Conservation (phyloP, 345 rosid species). For the Eutrema yunnanense region DNA sequence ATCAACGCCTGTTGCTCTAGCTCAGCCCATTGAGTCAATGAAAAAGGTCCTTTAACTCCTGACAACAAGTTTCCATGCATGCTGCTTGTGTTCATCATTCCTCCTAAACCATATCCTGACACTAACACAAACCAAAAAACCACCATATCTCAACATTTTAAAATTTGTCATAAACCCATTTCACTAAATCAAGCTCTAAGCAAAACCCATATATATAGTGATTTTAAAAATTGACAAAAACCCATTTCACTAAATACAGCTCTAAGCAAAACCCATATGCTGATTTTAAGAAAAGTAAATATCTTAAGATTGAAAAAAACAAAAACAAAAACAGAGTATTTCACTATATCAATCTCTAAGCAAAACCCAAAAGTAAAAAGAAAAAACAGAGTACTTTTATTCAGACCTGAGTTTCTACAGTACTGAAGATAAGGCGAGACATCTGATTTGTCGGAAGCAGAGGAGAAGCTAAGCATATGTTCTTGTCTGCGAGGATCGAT, state of each 20-base stretch:
- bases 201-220: background rate
- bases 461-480: constrained; percentile 55
- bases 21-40: constrained; percentile 85
- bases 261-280: background rate
- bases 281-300: background rate
- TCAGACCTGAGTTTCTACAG: constrained; percentile 43
- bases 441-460: constrained; percentile 42
- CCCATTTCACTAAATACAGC: background rate
- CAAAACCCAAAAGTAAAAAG: background rate
- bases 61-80: constrained; percentile 45
- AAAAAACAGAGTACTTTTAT: background rate
- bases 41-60: constrained; percentile 56
- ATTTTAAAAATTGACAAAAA: background rate
- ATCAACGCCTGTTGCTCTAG: constrained; percentile 93
- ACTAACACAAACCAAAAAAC: background rate
- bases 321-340: background rate
- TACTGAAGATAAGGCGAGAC: constrained; percentile 33
- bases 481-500: constrained; percentile 34
- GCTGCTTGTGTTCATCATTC: constrained; percentile 40
- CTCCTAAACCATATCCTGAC: constrained; percentile 44
- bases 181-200: background rate
- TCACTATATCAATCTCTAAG: background rate
- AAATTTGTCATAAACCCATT: background rate
- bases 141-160: background rate
- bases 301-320: background rate